A percentile compares a stretch with the other conserved stretches of the same genome.
Evolutionary conservation across 164 flowering plant genomes (phyloP).

Genomic region (Aristolochia fimbriata): DNA sequence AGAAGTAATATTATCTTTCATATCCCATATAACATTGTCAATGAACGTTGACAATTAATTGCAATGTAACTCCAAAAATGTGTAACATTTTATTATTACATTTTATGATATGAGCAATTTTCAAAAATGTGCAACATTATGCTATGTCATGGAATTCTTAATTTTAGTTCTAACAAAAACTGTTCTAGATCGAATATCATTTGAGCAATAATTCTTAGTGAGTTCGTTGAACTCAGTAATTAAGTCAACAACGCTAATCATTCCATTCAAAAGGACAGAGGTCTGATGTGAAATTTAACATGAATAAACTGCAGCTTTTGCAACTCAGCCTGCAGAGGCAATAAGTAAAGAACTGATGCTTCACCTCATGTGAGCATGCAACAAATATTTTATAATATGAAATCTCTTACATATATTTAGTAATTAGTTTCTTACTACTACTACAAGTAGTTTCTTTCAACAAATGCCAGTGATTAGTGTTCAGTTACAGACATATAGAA

Average conservation of each 20-base stretch:
- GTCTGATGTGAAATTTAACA: not conserved
- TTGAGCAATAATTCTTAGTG: no score
- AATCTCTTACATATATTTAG: no score
- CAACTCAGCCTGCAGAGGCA: not conserved
- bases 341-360: not conserved
- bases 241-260: not conserved
- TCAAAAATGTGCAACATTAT: no score
- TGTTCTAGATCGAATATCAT: no score
- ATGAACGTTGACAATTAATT: no score
- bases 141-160: no score
- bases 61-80: no score
- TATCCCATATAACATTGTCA: not conserved
- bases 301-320: not conserved
- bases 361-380: not conserved
- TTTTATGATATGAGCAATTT: no score
- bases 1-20: not conserved
- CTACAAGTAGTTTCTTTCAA: not conserved
- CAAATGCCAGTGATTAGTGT: not conserved
- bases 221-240: not conserved
- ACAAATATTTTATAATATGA: no score
- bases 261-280: not conserved
- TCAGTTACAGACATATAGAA: not conserved
- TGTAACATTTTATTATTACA: no score
- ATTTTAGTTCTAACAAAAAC: no score
- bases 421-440: not conserved